Base-by-base conservation (phyloP, 805 yeast species). In the baker's yeast (Saccharomyces cerevisiae) region DNA sequence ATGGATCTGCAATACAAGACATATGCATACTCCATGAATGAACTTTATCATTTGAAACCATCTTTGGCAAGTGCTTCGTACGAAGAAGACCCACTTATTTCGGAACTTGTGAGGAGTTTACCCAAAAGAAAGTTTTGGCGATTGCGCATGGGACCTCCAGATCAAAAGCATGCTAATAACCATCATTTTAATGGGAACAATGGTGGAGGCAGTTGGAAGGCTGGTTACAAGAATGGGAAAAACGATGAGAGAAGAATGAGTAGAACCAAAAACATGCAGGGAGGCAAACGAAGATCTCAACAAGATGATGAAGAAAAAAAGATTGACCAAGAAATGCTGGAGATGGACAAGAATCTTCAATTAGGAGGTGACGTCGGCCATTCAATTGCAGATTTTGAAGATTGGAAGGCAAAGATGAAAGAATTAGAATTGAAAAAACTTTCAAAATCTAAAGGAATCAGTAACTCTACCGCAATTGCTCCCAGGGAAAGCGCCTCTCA, bases 61-160 rank as follows among this genome's bases (percentile, higher is more conserved):
- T 17, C 43, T n/a, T 36, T 36, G 9, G 17, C 43, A 17, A 36
- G 24, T 8, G 24, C 43, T 10, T 36, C 43, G 11, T 17, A 17
- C 17, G 43, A 36, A 36, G 43, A 36, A 36, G 24, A 36, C 43
- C 24, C 43, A 10, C 63, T 76, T 31, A 55, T 73, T 22, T 63
- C 64, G 14, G 62, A 66, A 50, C 68, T 71, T 55, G 61, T 66
- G 6, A 62, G 70, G 13, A 57, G 65, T 29, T 69, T 80, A 57
- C 84, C 85, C 2, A 77, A 72, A 41, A 69, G 66, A 52, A 69
- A 73, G 17, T 82, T 81, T 59, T 82, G 83, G 79, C 73, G 79
- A 55, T 62, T 73, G 52, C 71, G 70, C 57, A 67, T 61, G 50
- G 63, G 61, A 50, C 61, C 55, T 51, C 61, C 60, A 17, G 62